These are phyloP conservation scores for Candida sp. DNA, from an alignment of 1,139 yeast genomes.

Conservation along the genomic window DNA sequence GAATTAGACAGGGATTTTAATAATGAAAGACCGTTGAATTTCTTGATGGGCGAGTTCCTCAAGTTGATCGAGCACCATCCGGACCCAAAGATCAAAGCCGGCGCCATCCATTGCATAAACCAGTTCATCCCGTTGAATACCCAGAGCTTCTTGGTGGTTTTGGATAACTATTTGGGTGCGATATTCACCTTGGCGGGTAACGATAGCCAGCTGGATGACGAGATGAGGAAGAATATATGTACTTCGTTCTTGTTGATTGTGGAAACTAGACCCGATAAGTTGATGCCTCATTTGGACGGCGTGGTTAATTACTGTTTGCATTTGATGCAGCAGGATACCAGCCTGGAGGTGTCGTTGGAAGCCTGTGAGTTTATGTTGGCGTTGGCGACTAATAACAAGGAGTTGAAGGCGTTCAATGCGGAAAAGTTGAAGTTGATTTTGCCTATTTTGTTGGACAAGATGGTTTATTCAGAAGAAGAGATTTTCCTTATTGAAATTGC, in stretches of 20 bases:
- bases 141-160: constrained; percentile 63
- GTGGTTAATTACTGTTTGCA: constrained; percentile 86
- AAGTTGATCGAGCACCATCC: constrained; percentile 43
- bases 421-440: constrained; percentile 59
- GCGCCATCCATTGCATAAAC: constrained; percentile 74
- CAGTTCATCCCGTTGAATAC: constrained; percentile 74
- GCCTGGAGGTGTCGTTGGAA: constrained; percentile 81
- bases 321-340: constrained; percentile 60
- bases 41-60: constrained; percentile 68
- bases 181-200: constrained; percentile 72
- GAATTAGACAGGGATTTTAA: constrained; percentile 63
- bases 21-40: constrained; percentile 72
- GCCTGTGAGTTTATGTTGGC: constrained; percentile 92
- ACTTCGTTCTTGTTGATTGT: constrained; percentile 75
- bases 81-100: constrained; percentile 59
- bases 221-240: constrained; percentile 78
- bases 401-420: constrained; percentile 55
- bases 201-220: constrained; percentile 36
- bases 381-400: constrained; percentile 63
- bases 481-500: constrained; percentile 69
- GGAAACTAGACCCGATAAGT: constrained; percentile 81
- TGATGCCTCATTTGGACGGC: constrained; percentile 82
- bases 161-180: constrained; percentile 68
- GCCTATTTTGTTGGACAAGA: constrained; percentile 77
- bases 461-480: constrained; percentile 91